A percentile compares a stretch with the other conserved stretches of the same genome.
Conservation (phyloP, 768 basidiomycete species). For the Tylopilus intermedius region DNA sequence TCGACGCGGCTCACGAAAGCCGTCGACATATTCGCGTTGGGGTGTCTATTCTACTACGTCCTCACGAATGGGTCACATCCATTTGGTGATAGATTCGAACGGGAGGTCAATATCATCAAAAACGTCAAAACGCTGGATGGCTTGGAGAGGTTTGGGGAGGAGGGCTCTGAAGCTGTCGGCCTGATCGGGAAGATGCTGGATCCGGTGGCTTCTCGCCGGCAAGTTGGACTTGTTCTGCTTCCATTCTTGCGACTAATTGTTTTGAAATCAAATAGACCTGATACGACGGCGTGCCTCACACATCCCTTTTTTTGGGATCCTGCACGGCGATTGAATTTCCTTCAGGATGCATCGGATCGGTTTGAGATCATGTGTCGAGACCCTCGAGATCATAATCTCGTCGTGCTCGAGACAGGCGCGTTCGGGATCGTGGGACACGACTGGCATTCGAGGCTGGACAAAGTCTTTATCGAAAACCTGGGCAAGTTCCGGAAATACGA, state of each 20-base stretch:
- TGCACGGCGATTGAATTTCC: constrained; percentile 77
- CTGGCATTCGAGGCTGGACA: constrained; percentile 86
- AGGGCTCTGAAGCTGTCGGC: constrained; percentile 85
- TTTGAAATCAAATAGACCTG: constrained; percentile 51
- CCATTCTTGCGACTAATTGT: constrained; percentile 3
- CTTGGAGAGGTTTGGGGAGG: constrained; percentile 82
- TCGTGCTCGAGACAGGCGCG: constrained; percentile 71
- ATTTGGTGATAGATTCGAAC: constrained; percentile 87
- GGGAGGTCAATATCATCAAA: constrained; percentile 91
- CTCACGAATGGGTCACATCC: constrained; percentile 90
- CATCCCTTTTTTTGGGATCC: constrained; percentile 99
- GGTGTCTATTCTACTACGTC: constrained; percentile 92
- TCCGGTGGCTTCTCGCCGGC: constrained; percentile 73
- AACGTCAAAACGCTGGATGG: constrained; percentile 66
- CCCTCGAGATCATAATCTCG: constrained; percentile 71
- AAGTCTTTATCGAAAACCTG: constrained; percentile 85
- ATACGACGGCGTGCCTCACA: constrained; percentile 78
- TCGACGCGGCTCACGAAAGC: constrained; percentile 82
- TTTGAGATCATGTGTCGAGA: constrained; percentile 98
- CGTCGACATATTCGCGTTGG: constrained; percentile 94
- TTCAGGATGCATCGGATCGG: constrained; percentile 96
- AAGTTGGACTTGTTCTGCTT: constrained; percentile 24
- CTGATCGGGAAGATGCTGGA: constrained; percentile 77
- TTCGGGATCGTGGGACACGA: constrained; percentile 76
- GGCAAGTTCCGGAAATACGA: constrained; percentile 99